These are phyloP conservation scores for Penicillium cosmopolitanum DNA, from an alignment of 495 filamentous ascomycete species.

Conservation along the genomic window DNA sequence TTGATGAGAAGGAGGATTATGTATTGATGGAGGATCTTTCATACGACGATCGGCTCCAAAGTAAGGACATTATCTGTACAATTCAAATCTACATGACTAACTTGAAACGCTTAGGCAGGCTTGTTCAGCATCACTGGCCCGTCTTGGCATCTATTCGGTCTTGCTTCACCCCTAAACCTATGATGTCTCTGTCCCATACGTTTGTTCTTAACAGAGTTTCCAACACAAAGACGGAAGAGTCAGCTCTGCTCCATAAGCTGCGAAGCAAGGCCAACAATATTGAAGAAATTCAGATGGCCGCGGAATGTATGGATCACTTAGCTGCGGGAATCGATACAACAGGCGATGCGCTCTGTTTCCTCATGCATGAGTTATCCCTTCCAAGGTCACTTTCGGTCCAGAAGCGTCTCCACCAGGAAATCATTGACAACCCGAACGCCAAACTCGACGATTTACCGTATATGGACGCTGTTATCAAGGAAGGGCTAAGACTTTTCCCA, in stretches of 20 bases:
- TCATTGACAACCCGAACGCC: not conserved
- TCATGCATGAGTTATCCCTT: slow-evolving; percentile 1
- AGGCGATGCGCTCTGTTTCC: slow-evolving; percentile 2
- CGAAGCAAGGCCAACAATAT: not conserved
- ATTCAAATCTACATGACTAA: not conserved
- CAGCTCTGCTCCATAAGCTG: not conserved
- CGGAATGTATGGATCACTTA: slow-evolving; percentile 1
- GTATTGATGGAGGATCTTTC: slow-evolving; percentile 3
- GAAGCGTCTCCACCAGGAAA: not conserved
- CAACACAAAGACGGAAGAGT: not conserved
- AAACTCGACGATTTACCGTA: not conserved
- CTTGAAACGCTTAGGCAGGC: not conserved
- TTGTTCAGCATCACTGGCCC: slow-evolving; percentile 5
- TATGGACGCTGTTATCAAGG: slow-evolving; percentile 4
- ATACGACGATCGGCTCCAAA: not conserved
- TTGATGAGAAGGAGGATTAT: slow-evolving; percentile 2
- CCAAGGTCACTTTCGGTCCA: not conserved
- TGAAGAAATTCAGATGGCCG: slow-evolving; percentile 2
- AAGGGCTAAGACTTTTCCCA: not conserved
- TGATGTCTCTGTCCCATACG: slow-evolving; percentile 2
- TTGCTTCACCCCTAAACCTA: slow-evolving; percentile 1
- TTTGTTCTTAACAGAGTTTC: not conserved
- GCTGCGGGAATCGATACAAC: slow-evolving; percentile 2
- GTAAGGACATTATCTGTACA: not conserved
- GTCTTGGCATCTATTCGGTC: not conserved